Evolutionary conservation across 2,329 filamentous ascomycete species (phyloP).

Genomic region (Curvularia verruculosa): DNA sequence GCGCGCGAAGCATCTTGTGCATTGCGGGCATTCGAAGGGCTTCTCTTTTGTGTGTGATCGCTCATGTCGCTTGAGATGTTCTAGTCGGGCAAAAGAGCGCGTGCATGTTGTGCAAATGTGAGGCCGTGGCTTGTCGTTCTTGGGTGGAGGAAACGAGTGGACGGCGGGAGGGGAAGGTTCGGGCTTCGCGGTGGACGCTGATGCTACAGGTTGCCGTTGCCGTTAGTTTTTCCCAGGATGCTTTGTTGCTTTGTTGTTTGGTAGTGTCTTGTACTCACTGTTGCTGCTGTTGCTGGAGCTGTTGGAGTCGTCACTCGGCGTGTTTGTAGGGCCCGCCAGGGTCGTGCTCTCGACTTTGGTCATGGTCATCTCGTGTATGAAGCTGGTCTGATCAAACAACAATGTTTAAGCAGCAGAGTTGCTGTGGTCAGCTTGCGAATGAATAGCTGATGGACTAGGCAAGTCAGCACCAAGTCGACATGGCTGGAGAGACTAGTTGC

Average conservation of each 20-base stretch:
- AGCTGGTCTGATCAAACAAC: constrained; percentile 20
- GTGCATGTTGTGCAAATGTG: constrained; percentile 92
- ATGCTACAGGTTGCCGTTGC: constrained; percentile 29
- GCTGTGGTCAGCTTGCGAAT: constrained; percentile 8
- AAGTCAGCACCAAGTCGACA: neutral
- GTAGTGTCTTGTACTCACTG: constrained; percentile 32
- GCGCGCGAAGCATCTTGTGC: constrained; percentile 90
- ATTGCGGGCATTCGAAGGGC: constrained; percentile 96
- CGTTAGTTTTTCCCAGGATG: constrained; percentile 25
- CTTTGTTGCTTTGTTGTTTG: neutral
- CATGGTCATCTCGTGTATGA: constrained; percentile 29
- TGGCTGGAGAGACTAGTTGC: constrained; percentile 6
- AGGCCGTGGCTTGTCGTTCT: constrained; percentile 95
- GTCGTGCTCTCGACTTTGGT: constrained; percentile 31
- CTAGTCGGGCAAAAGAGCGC: constrained; percentile 89
- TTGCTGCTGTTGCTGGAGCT: constrained; percentile 39
- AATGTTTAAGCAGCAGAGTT: constrained; percentile 18
- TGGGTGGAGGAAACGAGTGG: constrained; percentile 74
- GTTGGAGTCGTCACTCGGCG: constrained; percentile 39
- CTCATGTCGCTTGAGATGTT: constrained; percentile 97
- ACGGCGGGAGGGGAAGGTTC: constrained; percentile 33
- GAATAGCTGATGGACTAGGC: constrained; percentile 4
- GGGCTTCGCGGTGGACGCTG: constrained; percentile 41
- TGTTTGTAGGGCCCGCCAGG: constrained; percentile 37
- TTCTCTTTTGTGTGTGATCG: constrained; percentile 99